These are phyloP conservation scores for Debaryomycetaceae sp. DNA, from an alignment of 1,139 yeast genomes.

Conservation along the genomic window DNA sequence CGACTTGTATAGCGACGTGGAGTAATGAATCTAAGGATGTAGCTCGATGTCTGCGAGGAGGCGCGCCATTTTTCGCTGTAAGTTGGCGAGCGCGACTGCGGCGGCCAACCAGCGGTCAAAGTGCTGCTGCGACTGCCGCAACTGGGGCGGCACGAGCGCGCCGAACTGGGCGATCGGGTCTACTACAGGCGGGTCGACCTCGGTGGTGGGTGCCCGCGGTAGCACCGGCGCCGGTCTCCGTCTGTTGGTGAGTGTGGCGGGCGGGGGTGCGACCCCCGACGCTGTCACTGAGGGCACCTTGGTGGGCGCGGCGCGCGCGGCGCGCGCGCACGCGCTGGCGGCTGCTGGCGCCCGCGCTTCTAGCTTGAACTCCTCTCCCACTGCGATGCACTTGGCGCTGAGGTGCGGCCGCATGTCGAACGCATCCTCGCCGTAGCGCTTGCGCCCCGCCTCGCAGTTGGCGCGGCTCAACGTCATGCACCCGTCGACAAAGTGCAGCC, in stretches of 20 bases:
- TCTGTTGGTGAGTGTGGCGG: too few relatives aligned
- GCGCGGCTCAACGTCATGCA: slow-evolving; percentile 37
- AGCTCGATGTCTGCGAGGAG: slow-evolving; percentile 8
- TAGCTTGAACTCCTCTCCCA: slow-evolving; percentile 11
- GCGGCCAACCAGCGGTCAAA: slow-evolving; percentile 28
- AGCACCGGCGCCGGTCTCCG: too few relatives aligned
- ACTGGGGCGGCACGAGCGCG: slow-evolving; percentile 40
- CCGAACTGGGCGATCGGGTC: slow-evolving; percentile 53
- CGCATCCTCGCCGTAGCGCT: slow-evolving; percentile 21
- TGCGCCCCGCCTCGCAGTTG: slow-evolving; percentile 22
- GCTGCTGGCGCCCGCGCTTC: too few relatives aligned
- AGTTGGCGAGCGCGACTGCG: slow-evolving; percentile 24
- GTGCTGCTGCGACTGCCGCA: slow-evolving; percentile 34
- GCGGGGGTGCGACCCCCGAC: too few relatives aligned
- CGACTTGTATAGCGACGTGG: slow-evolving; percentile 44
- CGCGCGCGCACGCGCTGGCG: too few relatives aligned
- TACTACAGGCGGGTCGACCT: slow-evolving; percentile 9
- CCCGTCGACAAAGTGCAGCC: slow-evolving; percentile 26
- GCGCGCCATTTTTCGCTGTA: slow-evolving; percentile 18
- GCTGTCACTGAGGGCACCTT: too few relatives aligned
- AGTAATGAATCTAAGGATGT: slow-evolving; percentile 10
- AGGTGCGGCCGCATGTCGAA: slow-evolving; percentile 28
- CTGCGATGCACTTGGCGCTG: too few relatives aligned
- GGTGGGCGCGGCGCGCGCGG: too few relatives aligned
- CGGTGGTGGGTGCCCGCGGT: slow-evolving; percentile 2